Base-by-base conservation (phyloP, 352 stramenopile genomes). In the Pythium dissimile region DNA sequence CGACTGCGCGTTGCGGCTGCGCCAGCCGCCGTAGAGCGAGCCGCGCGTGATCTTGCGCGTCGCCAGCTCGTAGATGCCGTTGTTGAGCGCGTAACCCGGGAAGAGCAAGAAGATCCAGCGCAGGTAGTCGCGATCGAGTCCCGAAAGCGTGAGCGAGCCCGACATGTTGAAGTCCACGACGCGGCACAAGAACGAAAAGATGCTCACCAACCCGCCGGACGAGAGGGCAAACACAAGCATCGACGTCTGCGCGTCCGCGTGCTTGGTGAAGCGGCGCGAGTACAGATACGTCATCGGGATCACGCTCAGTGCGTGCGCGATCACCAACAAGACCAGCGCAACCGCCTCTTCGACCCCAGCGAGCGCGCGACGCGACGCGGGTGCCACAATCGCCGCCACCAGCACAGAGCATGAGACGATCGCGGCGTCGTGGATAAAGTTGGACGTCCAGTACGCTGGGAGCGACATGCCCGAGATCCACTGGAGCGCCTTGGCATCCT, bases 121-220 rank as follows among this genome's bases (percentile, higher is more conserved):
- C 20, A 91, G 60, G 26, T 87, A 91, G 53, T 85, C 82, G 15
- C 76, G 72, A 49, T 88, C 80, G 4, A 91, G 59, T 1, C 68
- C 70, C 6, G 80, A 80, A 4, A 90, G 58, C 18, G 75, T 84
- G n/a, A 89, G 70, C 9, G 62, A 66, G 2, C 37, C n/a, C 11
- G 23, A 46, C 59, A 66, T 60, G n/a, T 27, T 31, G 43, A 64
- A 88, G 50, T 86, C 71, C 7, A 91, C 76, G 23, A 91, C 57
- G 20, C 80, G 77, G 47, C 80, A 91, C 41, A 91, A 39, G 46
- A 91, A 88, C 32, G 80, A 91, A 49, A 91, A 84, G 41, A 91
- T 88, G 39, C 77, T 88, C 21, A 91, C 58, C 43, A 91, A 57
- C 6, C 75, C 77, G 18, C 77, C 81, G 0, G 75, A 78, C 18